A percentile compares a stretch with the other conserved stretches of the same genome.
Evolutionary conservation across 169 alveolate genomes (phyloP).

Genomic region (Plasmodium relictum): DNA sequence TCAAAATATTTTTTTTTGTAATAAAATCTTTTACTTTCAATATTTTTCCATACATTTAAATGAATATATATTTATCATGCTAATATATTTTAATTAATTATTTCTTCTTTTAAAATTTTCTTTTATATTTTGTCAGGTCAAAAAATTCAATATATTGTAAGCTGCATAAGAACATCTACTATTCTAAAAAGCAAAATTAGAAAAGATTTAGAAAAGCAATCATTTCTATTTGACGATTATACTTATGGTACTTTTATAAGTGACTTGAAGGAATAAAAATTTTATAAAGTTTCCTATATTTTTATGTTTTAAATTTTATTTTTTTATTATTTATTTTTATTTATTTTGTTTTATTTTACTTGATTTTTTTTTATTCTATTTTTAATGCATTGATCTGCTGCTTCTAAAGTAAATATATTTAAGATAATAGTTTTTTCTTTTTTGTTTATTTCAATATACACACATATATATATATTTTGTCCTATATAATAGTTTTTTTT

Average conservation of each 20-base stretch:
- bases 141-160: slow-evolving; percentile 53
- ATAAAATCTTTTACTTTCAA: too few species aligned
- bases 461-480: too few species aligned
- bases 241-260: slow-evolving; percentile 71
- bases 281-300: neutral
- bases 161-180: slow-evolving; percentile 65
- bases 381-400: neutral
- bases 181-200: slow-evolving; percentile 70
- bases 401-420: neutral
- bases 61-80: too few species aligned
- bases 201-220: slow-evolving; percentile 67
- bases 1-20: too few species aligned
- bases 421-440: too few species aligned
- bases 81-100: neutral
- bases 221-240: slow-evolving; percentile 67
- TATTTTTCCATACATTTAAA: too few species aligned
- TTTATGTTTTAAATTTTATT: neutral
- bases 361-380: neutral
- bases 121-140: slow-evolving; percentile 29
- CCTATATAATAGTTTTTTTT: neutral
- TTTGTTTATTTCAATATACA: too few species aligned
- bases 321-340: neutral
- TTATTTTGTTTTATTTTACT: neutral
- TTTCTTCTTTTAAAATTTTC: neutral
- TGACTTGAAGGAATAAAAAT: neutral